Percentiles rank a stretch among this genome's conserved stretches.
These are phyloP conservation scores for Nicotiana otophora DNA, from an alignment of 257 asterid species.

Conservation along the genomic window DNA sequence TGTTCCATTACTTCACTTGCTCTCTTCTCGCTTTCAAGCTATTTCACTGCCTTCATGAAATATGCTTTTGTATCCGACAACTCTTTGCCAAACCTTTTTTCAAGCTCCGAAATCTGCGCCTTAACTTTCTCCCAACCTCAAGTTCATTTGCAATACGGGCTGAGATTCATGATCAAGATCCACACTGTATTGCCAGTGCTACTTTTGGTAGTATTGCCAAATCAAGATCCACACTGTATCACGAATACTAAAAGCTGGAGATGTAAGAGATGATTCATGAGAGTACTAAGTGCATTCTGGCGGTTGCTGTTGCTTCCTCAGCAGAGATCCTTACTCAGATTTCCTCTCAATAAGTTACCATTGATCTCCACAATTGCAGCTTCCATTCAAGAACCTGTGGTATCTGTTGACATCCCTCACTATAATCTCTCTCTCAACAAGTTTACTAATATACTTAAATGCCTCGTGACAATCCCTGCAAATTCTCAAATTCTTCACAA, in stretches of 20 bases:
- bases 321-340: background rate
- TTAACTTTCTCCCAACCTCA: constrained; percentile 64
- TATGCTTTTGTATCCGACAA: constrained; percentile 55
- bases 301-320: too few relatives aligned
- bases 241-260: too few relatives aligned
- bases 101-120: constrained; percentile 64
- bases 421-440: constrained; percentile 52
- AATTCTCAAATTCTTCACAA: constrained; percentile 64
- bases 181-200: too few relatives aligned
- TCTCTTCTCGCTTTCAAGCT: too few relatives aligned
- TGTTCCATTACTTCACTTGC: too few relatives aligned
- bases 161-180: too few relatives aligned
- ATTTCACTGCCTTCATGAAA: constrained; percentile 3
- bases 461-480: constrained; percentile 70
- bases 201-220: too few relatives aligned
- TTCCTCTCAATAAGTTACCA: background rate
- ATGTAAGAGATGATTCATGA: too few relatives aligned
- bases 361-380: constrained; percentile 58
- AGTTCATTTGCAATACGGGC: constrained; percentile 44
- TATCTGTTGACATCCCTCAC: constrained; percentile 68
- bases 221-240: too few relatives aligned
- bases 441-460: constrained; percentile 52
- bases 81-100: constrained; percentile 76
- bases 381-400: constrained; percentile 64
- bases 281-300: too few relatives aligned